Base-by-base conservation (phyloP, 805 yeast genomes). In the Metschnikowia cubensis region DNA sequence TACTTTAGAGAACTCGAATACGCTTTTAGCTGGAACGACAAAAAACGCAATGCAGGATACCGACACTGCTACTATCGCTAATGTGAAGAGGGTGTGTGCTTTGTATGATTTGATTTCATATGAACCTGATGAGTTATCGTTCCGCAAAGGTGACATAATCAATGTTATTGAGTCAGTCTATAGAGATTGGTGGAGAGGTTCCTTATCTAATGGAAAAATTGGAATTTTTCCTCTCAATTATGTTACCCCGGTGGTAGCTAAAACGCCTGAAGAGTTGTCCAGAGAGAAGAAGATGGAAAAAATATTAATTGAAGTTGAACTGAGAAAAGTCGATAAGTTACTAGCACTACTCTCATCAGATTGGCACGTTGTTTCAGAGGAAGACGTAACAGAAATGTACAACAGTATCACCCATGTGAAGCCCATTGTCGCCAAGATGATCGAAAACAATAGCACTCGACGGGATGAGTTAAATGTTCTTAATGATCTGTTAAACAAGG, bases 111-210 rank as follows among this genome's bases (percentile, higher is more conserved):
- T 91, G 35, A 72, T 78, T 3, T 81, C 95, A 2, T 75, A 80
- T 40, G 97, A 90, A 60, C 85, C 85, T 2, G 97, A 91, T 53
- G 97, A 94, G 57, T 75, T 92, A 40, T 83, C 96, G 1, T 92
- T 94, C 69, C 75, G 83, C 45, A 84, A 84, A 60, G 97, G 96
- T 37, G 98, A 92, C 63, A 74, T 89, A 13, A 91, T 92, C 44
- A 84, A 85, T 1, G 96, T 94, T 1, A 74, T 91, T 34, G 98
- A 91, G 59, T 77, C 85, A 14, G 96, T 87, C 5, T 91, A 90
- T 65, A 77, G 88, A 54, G 98, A 92, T 62, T 92, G 99, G 99
- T 88, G 97, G 85, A 79, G 89, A 57, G 99, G 99, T 14, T 81
- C 92, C 5, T 69, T 92, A 46, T 65, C 76, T 3, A 76, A 80